Evolutionary conservation across 225 moss, liverwort and hornwort genomes (phyloP), one percentile per base, ranked within the genome.

Genomic region (Takakia lepidozioides): DNA sequence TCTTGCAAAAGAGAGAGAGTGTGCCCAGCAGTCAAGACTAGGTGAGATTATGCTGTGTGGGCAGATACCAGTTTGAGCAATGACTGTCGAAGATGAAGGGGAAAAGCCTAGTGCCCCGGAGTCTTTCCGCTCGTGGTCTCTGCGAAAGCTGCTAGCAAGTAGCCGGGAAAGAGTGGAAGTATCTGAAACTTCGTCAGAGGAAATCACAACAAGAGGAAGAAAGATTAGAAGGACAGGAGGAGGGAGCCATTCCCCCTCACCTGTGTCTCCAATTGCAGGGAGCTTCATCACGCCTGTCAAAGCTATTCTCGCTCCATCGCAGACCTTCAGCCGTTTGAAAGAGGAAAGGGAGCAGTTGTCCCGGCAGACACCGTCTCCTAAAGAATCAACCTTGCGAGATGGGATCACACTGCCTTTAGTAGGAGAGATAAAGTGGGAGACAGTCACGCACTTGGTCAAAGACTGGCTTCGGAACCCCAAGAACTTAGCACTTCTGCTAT

Each of bases 401-500:
- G 66, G 77, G 34, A 59, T 93, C 11, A 76, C 46, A 10, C 52
- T 98, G 37, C 90, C 86, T 0, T 56, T 72, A 39, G 29, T 98
- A 8, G 95, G 95, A 47, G 80, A 81, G 62, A 80, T 91, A 18
- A 82, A 77, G 8, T 56, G 72, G 47, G 38, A 27, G 19, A 49
- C 55, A 28, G 24, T 85, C 18, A 23, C 48, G 26, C 46, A 7
- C 9, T 41, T 63, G 60, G 52, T 58, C 2, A 75, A 70, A 54
- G 65, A 60, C 51, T 98, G 95, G 95, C 59, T 98, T 16, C 46
- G 73, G 30, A 91, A 85, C 46, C 95, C 95, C 8, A 91, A 83
- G 71, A 98, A 90, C 48, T 60, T 71, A 29, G 95, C 90, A 15
- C 74, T 98, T 20, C 59, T 83, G 18, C 1, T 87, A 29, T 98